Percentiles rank a stretch among this genome's conserved stretches.
Conservation (phyloP, 208 protist species). For the Leishmania tarentolae region DNA sequence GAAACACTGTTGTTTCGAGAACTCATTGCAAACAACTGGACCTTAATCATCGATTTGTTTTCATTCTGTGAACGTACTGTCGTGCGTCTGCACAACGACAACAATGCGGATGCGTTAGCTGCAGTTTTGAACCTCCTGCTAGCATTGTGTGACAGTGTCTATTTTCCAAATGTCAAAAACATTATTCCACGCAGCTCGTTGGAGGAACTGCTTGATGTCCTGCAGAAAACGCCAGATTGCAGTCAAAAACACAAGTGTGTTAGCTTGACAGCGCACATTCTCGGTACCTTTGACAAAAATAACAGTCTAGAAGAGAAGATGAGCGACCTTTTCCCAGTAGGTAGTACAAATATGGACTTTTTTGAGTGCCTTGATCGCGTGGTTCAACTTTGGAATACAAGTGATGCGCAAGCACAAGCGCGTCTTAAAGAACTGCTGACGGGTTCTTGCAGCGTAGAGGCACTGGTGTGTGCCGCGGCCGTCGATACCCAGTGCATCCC, state of each 20-base stretch:
- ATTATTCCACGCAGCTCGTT: background rate
- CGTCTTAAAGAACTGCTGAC: background rate
- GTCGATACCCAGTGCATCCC: constrained; percentile 11
- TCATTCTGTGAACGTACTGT: constrained; percentile 9
- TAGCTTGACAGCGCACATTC: background rate
- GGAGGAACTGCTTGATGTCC: background rate
- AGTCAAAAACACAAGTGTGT: constrained; percentile 1
- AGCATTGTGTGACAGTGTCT: constrained; percentile 7
- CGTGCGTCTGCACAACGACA: background rate
- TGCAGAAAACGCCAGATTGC: background rate
- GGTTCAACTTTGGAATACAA: constrained; percentile 14
- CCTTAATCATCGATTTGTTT: constrained; percentile 10
- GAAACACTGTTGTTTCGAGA: constrained; percentile 9
- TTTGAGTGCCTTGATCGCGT: constrained; percentile 7
- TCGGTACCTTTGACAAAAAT: background rate
- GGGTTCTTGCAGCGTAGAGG: background rate
- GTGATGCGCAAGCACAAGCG: background rate
- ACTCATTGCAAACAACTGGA: constrained; percentile 21
- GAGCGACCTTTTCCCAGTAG: background rate
- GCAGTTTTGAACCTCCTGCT: constrained; percentile 1
- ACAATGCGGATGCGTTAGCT: background rate
- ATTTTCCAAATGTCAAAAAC: background rate
- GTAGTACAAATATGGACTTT: background rate
- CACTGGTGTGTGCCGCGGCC: constrained; percentile 12
- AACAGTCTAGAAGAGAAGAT: background rate